Conservation (phyloP, 805 yeast species). For the Phaffomyces opuntiae region DNA sequence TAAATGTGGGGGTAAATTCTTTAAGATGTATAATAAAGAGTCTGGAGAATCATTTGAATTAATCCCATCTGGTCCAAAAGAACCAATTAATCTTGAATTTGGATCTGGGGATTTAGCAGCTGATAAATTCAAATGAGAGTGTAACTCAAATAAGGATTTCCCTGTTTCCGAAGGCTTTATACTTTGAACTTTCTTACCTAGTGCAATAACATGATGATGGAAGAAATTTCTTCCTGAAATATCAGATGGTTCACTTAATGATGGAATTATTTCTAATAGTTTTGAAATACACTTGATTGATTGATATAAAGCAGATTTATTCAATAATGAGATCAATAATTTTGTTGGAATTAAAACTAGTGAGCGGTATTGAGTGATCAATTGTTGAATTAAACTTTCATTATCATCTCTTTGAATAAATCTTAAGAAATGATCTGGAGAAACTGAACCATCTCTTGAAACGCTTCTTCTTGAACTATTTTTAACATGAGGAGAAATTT, state of each 20-base stretch:
- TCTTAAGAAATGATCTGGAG: slow-evolving; percentile 17
- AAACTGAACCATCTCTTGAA: slow-evolving; percentile 5
- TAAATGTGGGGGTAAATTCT: slow-evolving; percentile 45
- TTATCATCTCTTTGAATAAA: slow-evolving; percentile 37
- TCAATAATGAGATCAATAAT: slow-evolving; percentile 51
- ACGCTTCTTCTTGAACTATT: slow-evolving; percentile 1
- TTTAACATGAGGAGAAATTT: slow-evolving; percentile 38
- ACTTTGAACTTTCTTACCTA: slow-evolving; percentile 54
- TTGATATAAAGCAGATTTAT: slow-evolving; percentile 53
- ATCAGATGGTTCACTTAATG: slow-evolving; percentile 58
- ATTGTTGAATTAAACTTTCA: slow-evolving; percentile 32
- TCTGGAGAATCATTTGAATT: slow-evolving; percentile 50
- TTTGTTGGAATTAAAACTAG: slow-evolving; percentile 47
- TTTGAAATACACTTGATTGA: slow-evolving; percentile 51
- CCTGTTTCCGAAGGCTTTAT: slow-evolving; percentile 1
- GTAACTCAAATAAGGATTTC: slow-evolving; percentile 6
- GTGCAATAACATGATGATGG: slow-evolving; percentile 73
- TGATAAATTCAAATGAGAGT: slow-evolving; percentile 4
- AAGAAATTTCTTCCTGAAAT: slow-evolving; percentile 77
- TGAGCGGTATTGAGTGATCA: slow-evolving; percentile 37
- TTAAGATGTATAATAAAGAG: slow-evolving; percentile 54
- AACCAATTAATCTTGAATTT: slow-evolving; percentile 39
- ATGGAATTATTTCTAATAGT: slow-evolving; percentile 44
- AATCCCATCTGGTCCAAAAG: slow-evolving; percentile 58
- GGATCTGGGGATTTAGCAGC: slow-evolving; percentile 51